These are phyloP conservation scores for Cryphonectria radicalis DNA, from an alignment of 2,329 filamentous ascomycete genomes.

Conservation along the genomic window DNA sequence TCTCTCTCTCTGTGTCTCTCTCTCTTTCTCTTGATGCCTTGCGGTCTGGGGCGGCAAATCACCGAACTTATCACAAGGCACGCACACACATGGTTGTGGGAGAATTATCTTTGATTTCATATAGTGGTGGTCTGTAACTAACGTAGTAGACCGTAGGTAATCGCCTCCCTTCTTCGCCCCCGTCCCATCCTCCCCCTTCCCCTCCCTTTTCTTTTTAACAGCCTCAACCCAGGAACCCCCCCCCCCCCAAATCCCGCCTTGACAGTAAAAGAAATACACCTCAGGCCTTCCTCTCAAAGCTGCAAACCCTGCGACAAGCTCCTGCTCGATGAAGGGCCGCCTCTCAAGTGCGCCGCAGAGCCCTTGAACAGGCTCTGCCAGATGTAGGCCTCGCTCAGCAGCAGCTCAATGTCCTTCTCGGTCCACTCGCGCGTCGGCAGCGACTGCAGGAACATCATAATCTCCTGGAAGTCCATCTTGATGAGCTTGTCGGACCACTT, in stretches of 20 bases:
- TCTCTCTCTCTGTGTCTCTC: neutral
- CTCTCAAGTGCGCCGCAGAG: slow-evolving; percentile 83
- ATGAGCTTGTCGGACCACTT: slow-evolving; percentile 96
- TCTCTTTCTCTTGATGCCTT: no score
- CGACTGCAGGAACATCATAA: slow-evolving; percentile 99
- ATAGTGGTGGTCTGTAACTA: neutral
- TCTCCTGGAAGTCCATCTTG: slow-evolving; percentile 97
- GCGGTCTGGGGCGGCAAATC: no score
- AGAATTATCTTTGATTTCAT: neutral
- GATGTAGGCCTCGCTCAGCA: slow-evolving; percentile 95
- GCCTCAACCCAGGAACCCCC: no score
- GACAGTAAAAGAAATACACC: neutral
- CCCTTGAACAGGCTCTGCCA: slow-evolving; percentile 98
- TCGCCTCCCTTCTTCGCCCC: neutral
- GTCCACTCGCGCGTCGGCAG: slow-evolving; percentile 93
- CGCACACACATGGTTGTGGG: neutral
- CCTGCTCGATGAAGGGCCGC: slow-evolving; percentile 45
- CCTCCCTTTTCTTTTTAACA: no score
- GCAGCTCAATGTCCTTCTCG: slow-evolving; percentile 95
- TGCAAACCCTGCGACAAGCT: slow-evolving; percentile 48
- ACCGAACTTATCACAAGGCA: no score
- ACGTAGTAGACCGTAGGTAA: neutral
- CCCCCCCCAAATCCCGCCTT: neutral
- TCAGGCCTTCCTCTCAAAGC: slow-evolving; percentile 32
- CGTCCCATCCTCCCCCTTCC: no score